Conservation (phyloP, 768 basidiomycete species). For the Lactarius hatsudake region DNA sequence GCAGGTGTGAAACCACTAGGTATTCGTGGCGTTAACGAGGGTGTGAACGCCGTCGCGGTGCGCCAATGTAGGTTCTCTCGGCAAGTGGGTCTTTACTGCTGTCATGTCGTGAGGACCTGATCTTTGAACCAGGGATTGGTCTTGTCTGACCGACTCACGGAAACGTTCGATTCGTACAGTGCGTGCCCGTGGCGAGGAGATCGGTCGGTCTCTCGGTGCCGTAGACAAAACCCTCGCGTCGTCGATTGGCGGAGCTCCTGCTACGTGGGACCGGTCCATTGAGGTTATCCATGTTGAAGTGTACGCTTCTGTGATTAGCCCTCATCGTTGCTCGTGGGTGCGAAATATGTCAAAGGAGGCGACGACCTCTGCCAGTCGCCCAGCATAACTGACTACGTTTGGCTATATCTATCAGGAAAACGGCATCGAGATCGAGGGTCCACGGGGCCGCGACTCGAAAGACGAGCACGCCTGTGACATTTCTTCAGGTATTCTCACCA, state of each 20-base stretch:
- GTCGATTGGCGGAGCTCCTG: slow-evolving; percentile 90
- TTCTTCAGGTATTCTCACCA: too few species aligned
- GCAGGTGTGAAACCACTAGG: slow-evolving; percentile 84
- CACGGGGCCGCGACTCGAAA: too few species aligned
- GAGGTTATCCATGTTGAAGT: slow-evolving; percentile 75
- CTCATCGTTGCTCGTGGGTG: background rate
- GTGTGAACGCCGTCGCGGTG: slow-evolving; percentile 55
- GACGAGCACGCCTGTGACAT: too few species aligned
- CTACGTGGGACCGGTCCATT: slow-evolving; percentile 99
- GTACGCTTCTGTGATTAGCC: slow-evolving; percentile 1
- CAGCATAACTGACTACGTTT: slow-evolving; percentile 88
- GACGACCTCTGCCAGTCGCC: slow-evolving; percentile 66
- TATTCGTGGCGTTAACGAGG: slow-evolving; percentile 96
- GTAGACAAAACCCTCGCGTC: slow-evolving; percentile 87
- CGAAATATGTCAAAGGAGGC: slow-evolving; percentile 86
- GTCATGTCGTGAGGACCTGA: slow-evolving; percentile 17
- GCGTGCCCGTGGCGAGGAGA: slow-evolving; percentile 38
- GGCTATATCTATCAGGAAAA: slow-evolving; percentile 93
- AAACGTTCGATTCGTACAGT: slow-evolving; percentile 69
- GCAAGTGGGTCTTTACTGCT: too few species aligned
- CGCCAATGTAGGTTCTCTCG: slow-evolving; percentile 51
- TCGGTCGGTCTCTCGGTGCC: slow-evolving; percentile 60
- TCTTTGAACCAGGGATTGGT: slow-evolving; percentile 71
- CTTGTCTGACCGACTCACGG: slow-evolving; percentile 83
- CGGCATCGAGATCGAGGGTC: slow-evolving; percentile 87